A percentile compares a stretch with the other conserved stretches of the same genome.
Evolutionary conservation across 805 yeast genomes (phyloP).

Genomic region (Tetrapisispora nanseiensis): DNA sequence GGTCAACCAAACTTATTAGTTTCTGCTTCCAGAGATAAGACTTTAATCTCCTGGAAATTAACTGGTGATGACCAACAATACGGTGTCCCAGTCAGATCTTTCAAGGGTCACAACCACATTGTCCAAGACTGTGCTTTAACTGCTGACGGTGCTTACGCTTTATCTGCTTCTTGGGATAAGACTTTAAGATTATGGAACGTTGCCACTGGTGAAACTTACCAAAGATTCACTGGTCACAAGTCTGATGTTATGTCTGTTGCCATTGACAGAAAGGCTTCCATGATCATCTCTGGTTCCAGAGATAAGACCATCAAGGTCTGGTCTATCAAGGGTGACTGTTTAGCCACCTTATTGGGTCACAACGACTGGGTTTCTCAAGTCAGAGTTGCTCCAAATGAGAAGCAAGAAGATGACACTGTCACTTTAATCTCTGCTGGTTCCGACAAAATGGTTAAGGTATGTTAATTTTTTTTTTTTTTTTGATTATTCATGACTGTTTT

Average conservation of each 20-base stretch:
- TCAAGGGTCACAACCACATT: conserved; percentile 98
- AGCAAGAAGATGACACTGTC: conserved; percentile 42
- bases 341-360: conserved; percentile 91
- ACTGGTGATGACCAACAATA: conserved; percentile 91
- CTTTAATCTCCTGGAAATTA: conserved; percentile 96
- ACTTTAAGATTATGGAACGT: conserved; percentile 98
- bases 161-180: conserved; percentile 99
- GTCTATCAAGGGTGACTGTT: conserved; percentile 97
- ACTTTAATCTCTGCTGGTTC: conserved; percentile 95
- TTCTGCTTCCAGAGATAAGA: conserved; percentile 98
- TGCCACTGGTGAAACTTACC: conserved; percentile 84
- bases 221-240: conserved; percentile 96
- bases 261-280: conserved; percentile 92
- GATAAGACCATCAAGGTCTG: conserved; percentile 98
- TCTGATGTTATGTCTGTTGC: conserved; percentile 97
- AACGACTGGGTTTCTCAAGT: conserved; percentile 98
- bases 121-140: conserved; percentile 96
- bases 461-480: conserved; percentile 34
- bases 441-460: conserved; percentile 98
- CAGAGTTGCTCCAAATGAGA: conserved; percentile 76
- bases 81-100: conserved; percentile 97
- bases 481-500: no score
- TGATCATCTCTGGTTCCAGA: conserved; percentile 97
- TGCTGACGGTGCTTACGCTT: conserved; percentile 94
- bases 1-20: conserved; percentile 88